Base-by-base conservation (phyloP, 257 asterid species). In the Misopates orontium region DNA sequence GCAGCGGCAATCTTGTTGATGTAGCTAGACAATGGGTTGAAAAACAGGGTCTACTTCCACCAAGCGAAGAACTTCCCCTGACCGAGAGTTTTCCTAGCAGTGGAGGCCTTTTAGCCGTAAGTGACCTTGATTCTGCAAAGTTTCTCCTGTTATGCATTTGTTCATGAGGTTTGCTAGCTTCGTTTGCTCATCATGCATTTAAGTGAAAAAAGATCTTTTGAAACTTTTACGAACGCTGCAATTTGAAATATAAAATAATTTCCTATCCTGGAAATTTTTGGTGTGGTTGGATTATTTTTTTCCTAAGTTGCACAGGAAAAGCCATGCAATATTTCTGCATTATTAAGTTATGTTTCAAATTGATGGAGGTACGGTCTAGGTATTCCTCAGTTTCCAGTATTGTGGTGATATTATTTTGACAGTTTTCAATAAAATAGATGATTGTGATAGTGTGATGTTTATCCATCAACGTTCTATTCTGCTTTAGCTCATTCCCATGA, bases 1-100 rank as follows among this genome's bases (percentile, higher is more conserved):
- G 97, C 85, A 90, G 99, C 69, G 99, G 99, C 22, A 89, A 92
- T 82, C 97, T 92, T 58, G 92, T 92, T 65, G 98, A 92, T 71
- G 88, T 84, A 68, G 98, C 99, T 75, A 95, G 97, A 21, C 97
- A 82, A 24, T 90, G 97, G 99, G 99, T 87, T 51, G 99, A 94
- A 84, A 94, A 88, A 75, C 99, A 94, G 80, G 96, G 99, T 45
- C 76, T 90, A 58, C 96, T 94, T 75, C 86, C 97, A 50, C 76
- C 95, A 47, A 88, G 85, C 28, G 97, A 94, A 77, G 99, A 94
- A 71, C 81, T 90, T 71, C 97, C 96, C 1, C 60, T 94, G 73
- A 81, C 87, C 4, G 97, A 86, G 82, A 90, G 89, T 77, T 94
- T 94, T 71, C 90, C 99, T 39, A 82, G 85, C 36, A 77, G 83